Base-by-base conservation (phyloP, 805 yeast species). In the Starmerella gropengiesseri region DNA sequence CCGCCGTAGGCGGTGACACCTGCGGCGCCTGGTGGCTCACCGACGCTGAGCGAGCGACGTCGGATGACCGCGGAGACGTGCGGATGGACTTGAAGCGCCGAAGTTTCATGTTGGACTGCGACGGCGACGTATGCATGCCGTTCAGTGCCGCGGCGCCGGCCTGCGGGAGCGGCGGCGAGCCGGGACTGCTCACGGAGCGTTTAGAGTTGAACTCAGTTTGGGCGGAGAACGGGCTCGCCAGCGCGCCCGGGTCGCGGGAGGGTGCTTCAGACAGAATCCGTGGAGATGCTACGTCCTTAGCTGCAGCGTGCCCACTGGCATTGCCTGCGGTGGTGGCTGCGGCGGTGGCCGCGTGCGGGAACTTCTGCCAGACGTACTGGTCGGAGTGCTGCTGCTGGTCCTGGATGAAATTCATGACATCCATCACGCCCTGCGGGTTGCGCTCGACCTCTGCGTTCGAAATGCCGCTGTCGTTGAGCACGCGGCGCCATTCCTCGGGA, bases 351-450 rank as follows among this genome's bases (percentile, higher is more conserved):
- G 31, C 19, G 37, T 34, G 35, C 37, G 43, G 47, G 41, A 55
- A 54, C 40, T 55, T 55, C 42, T 40, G 43, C 51, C 56, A 51
- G 5, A 53, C 47, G 37, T 51, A 48, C 26, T 48, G 47, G 16
- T 51, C 52, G 3, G 53, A 48, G 37, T 47, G 44, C 40, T 44
- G 47, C 27, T 40, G 41, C 40, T 54, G 55, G 27, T 44, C 45
- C 26, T 53, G 49, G 26, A 84, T 85, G 58, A 85, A 85, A 40
- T 86, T 85, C 44, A 85, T 87, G 43, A 84, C 85, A 57, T 85
- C 94, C 71, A 80, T 79, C 4, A 89, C 93, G 0, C 95, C 96
- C 60, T 85, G 93, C 2, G 96, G 95, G 60, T 91, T 86, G 52
- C 80, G 82, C 54, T 81, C 78, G 58, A 86, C 95, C 55, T 91